Conservation (phyloP, 1,284 basidiomycete species). For the Ganoderma sinense region DNA sequence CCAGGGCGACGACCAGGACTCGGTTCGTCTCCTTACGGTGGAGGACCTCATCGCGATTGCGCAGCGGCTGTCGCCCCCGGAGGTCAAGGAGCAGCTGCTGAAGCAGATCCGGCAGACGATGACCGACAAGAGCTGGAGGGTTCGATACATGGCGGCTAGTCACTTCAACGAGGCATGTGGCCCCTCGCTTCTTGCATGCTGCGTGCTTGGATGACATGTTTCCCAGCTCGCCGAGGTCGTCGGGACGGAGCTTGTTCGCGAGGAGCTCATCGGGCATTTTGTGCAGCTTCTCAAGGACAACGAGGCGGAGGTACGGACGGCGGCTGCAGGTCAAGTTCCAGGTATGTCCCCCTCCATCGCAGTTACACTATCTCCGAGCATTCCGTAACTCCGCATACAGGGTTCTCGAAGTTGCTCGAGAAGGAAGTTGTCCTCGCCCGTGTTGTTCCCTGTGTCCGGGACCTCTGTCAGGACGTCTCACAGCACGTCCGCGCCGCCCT, state of each 20-base stretch:
- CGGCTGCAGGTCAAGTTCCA: conserved; percentile 95
- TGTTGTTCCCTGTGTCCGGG: conserved; percentile 96
- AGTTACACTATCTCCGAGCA: background rate
- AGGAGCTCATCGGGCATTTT: conserved; percentile 94
- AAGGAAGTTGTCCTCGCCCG: conserved; percentile 94
- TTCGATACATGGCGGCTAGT: conserved; percentile 98
- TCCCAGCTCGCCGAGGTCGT: conserved; percentile 91
- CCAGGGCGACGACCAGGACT: conserved; percentile 97
- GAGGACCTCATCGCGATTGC: conserved; percentile 96
- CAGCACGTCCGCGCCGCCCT: conserved; percentile 98
- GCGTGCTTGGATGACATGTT: conserved; percentile 2
- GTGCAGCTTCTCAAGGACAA: conserved; percentile 97
- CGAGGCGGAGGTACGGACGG: conserved; percentile 98
- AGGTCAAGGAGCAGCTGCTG: conserved; percentile 92
- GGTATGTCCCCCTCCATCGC: conserved; percentile 56
- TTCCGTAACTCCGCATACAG: conserved; percentile 51
- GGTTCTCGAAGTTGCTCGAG: conserved; percentile 95
- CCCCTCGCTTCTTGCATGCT: background rate
- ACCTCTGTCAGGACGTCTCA: conserved; percentile 92
- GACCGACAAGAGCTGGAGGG: conserved; percentile 97
- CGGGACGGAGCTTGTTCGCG: conserved; percentile 90
- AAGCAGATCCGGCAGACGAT: conserved; percentile 90
- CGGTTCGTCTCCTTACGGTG: conserved; percentile 94
- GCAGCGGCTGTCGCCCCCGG: conserved; percentile 82
- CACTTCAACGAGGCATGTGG: conserved; percentile 91